These are phyloP conservation scores for Trichoderma reesei DNA, from an alignment of 495 filamentous ascomycete species.

Conservation along the genomic window DNA sequence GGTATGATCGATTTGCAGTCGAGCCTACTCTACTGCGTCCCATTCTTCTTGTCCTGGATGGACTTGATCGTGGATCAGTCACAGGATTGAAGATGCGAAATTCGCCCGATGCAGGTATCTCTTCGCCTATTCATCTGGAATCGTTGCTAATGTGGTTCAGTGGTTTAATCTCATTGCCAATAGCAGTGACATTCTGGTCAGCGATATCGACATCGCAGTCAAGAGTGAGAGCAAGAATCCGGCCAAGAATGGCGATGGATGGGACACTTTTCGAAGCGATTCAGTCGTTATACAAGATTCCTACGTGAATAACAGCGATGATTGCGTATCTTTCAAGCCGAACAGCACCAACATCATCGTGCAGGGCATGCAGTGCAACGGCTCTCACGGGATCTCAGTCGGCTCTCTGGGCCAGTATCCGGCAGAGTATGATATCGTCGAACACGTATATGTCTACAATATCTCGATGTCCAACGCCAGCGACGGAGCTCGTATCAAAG, in stretches of 20 bases:
- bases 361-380: slow-evolving; percentile 60
- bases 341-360: slow-evolving; percentile 67
- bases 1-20: slow-evolving; percentile 53
- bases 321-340: slow-evolving; percentile 72
- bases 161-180: slow-evolving; percentile 64
- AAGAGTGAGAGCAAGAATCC: slow-evolving; percentile 28
- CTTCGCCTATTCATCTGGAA: neutral
- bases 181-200: slow-evolving; percentile 53
- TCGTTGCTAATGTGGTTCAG: slow-evolving; percentile 17
- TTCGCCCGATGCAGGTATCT: neutral
- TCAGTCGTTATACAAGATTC: slow-evolving; percentile 61
- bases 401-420: slow-evolving; percentile 59
- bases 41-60: slow-evolving; percentile 35
- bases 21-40: slow-evolving; percentile 45
- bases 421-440: slow-evolving; percentile 53
- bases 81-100: neutral
- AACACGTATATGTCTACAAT: slow-evolving; percentile 57
- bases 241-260: slow-evolving; percentile 58
- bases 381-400: slow-evolving; percentile 64
- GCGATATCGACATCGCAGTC: slow-evolving; percentile 50
- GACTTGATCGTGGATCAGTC: slow-evolving; percentile 45
- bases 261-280: slow-evolving; percentile 56
- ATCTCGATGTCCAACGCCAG: slow-evolving; percentile 56
- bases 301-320: slow-evolving; percentile 58
- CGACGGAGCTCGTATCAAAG: slow-evolving; percentile 59